Conservation (phyloP, 768 basidiomycete species). For the Suillus brevipes region DNA sequence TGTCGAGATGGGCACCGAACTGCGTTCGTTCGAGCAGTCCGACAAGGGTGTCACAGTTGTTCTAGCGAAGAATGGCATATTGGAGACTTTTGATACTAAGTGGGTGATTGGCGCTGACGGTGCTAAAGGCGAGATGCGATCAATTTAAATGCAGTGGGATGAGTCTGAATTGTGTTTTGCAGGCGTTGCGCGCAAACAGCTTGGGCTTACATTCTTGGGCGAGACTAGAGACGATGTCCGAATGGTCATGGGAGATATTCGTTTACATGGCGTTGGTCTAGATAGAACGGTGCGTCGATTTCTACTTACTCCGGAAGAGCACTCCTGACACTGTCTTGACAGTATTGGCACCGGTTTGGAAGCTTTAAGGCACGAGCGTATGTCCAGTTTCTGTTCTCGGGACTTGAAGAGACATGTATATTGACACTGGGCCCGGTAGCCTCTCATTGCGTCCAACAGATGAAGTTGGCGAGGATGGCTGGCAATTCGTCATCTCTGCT, state of each 20-base stretch:
- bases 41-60: slow-evolving; percentile 29
- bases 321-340: not conserved
- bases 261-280: slow-evolving; percentile 37
- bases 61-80: slow-evolving; percentile 2
- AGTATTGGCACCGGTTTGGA: slow-evolving; percentile 41
- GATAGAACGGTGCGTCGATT: slow-evolving; percentile 33
- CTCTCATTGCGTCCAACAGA: slow-evolving; percentile 18
- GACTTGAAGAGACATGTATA: not conserved
- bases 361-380: slow-evolving; percentile 15
- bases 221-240: slow-evolving; percentile 30
- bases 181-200: slow-evolving; percentile 14
- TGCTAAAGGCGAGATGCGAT: slow-evolving; percentile 13
- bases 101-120: slow-evolving; percentile 21
- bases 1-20: slow-evolving; percentile 39
- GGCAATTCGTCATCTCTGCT: slow-evolving; percentile 14
- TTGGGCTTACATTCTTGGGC: slow-evolving; percentile 21
- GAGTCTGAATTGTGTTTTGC: not conserved
- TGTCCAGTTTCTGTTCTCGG: not conserved
- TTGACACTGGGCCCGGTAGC: slow-evolving; percentile 1
- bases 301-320: not conserved
- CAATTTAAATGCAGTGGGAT: not conserved
- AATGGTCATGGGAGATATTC: slow-evolving; percentile 36
- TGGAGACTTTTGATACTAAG: slow-evolving; percentile 2
- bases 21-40: slow-evolving; percentile 35
- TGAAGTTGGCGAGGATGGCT: slow-evolving; percentile 25